Evolutionary conservation across 768 basidiomycete species (phyloP).

Genomic region (Punctularia strigosozonata): DNA sequence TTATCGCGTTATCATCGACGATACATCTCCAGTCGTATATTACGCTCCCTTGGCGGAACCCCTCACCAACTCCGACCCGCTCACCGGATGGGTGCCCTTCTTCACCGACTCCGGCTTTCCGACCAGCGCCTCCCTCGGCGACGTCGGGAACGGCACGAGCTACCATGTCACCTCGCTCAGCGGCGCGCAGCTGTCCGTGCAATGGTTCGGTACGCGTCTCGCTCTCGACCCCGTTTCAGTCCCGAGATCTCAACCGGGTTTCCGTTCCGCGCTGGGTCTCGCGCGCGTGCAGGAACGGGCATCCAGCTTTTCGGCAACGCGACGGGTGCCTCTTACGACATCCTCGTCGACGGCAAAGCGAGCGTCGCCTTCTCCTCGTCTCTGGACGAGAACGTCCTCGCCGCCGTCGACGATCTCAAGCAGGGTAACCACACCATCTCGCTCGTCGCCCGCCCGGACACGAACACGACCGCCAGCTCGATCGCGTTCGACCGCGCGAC

Average conservation of each 20-base stretch:
- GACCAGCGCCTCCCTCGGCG: constrained; percentile 18
- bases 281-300: constrained; percentile 38
- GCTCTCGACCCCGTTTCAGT: not conserved
- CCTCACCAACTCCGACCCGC: constrained; percentile 29
- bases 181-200: constrained; percentile 42
- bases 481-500: constrained; percentile 49
- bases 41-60: constrained; percentile 55
- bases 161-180: constrained; percentile 50
- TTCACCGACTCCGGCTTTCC: constrained; percentile 40
- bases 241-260: not conserved
- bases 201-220: constrained; percentile 46
- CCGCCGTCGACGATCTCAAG: constrained; percentile 32
- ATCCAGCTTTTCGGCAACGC: constrained; percentile 48
- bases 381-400: constrained; percentile 30
- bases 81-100: constrained; percentile 59
- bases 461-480: constrained; percentile 18
- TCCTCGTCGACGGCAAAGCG: constrained; percentile 29
- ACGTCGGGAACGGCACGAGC: constrained; percentile 42
- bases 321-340: constrained; percentile 19
- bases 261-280: not conserved
- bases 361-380: constrained; percentile 15
- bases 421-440: constrained; percentile 42
- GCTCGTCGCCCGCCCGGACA: constrained; percentile 34
- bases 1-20: constrained; percentile 39
- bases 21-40: constrained; percentile 50